Conservation (phyloP, 2,329 filamentous ascomycete species). For the Ilyonectria sp. region DNA sequence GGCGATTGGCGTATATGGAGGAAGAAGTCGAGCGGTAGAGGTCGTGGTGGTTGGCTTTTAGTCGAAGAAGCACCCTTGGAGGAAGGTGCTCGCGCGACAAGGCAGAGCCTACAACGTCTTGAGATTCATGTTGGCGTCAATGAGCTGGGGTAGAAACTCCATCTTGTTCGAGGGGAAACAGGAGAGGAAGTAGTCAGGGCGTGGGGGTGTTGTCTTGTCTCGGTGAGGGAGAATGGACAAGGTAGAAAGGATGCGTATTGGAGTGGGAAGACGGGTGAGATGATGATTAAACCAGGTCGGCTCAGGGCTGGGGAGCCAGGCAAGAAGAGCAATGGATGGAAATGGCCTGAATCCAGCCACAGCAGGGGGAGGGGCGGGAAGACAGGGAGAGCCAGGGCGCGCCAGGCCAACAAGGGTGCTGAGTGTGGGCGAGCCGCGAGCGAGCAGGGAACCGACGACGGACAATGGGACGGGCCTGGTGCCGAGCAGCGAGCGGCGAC, state of each 20-base stretch:
- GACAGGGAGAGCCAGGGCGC: constrained; percentile 1
- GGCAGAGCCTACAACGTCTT: constrained; percentile 43
- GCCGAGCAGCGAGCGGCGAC: constrained; percentile 10
- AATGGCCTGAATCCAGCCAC: constrained; percentile 20
- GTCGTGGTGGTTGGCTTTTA: constrained; percentile 29
- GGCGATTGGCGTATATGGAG: constrained; percentile 34
- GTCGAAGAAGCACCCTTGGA: constrained; percentile 38
- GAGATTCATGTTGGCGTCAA: constrained; percentile 46
- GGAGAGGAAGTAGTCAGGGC: constrained; percentile 43
- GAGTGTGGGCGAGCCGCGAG: not conserved
- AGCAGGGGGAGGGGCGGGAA: constrained; percentile 6
- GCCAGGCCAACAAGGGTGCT: constrained; percentile 4
- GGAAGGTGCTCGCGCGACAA: constrained; percentile 43
- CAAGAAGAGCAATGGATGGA: constrained; percentile 25
- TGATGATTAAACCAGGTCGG: constrained; percentile 37
- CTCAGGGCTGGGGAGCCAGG: constrained; percentile 15
- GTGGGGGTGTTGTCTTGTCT: constrained; percentile 44
- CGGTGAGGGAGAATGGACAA: constrained; percentile 48
- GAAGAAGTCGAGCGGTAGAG: constrained; percentile 18
- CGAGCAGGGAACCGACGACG: constrained; percentile 6
- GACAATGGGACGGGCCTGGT: not conserved
- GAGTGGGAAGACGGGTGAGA: constrained; percentile 37
- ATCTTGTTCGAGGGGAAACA: constrained; percentile 37
- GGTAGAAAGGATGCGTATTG: constrained; percentile 25
- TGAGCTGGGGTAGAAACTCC: constrained; percentile 44